Evolutionary conservation across 1,284 basidiomycete genomes (phyloP).

Genomic region (Cutaneotrichosporon mucoides): DNA sequence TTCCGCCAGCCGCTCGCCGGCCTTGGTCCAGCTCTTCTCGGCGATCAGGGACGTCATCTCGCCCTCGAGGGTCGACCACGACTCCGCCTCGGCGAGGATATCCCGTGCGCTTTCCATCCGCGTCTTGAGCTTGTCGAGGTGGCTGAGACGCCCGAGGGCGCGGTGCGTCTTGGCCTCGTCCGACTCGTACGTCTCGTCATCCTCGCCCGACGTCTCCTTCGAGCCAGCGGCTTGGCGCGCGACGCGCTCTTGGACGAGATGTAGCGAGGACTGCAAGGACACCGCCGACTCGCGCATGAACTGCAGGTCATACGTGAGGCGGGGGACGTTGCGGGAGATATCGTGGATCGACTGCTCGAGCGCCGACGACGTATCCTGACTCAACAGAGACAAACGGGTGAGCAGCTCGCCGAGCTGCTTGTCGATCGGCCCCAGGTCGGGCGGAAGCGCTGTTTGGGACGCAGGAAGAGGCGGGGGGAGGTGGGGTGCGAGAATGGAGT

Average conservation of each 20-base stretch:
- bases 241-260: conserved; percentile 55
- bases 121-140: conserved; percentile 73
- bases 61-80: conserved; percentile 86
- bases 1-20: conserved; percentile 80
- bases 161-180: conserved; percentile 27
- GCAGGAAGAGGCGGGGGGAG: conserved; percentile 21
- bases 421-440: conserved; percentile 65
- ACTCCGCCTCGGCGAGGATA: conserved; percentile 83
- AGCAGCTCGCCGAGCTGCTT: conserved; percentile 67
- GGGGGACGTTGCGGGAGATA: conserved; percentile 78
- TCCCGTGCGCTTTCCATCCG: conserved; percentile 81
- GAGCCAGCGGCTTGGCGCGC: conserved; percentile 31
- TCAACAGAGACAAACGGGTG: conserved; percentile 70
- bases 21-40: conserved; percentile 65
- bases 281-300: conserved; percentile 88
- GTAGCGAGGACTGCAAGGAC: conserved; percentile 63
- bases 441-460: conserved; percentile 16
- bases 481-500: conserved; percentile 35
- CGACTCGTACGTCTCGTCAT: conserved; percentile 14
- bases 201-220: not conserved
- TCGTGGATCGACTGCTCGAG: conserved; percentile 85
- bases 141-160: conserved; percentile 63
- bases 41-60: conserved; percentile 77
- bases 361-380: conserved; percentile 75
- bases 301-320: conserved; percentile 86